Evolutionary conservation across 768 basidiomycete genomes (phyloP).

Genomic region (Leccinum arenicola): DNA sequence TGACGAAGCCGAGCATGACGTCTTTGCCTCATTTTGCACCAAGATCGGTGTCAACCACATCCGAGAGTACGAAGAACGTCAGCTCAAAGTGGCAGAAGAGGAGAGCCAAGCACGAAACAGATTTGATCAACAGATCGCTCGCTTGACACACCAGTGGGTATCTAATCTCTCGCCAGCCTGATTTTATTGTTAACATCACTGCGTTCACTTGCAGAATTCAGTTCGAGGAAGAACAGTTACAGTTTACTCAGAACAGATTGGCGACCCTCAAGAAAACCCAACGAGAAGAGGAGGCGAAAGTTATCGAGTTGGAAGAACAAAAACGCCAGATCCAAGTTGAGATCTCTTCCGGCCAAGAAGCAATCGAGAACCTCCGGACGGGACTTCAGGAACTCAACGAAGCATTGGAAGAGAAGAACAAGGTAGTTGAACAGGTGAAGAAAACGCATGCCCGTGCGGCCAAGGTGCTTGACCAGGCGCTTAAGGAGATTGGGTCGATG

Average conservation of each 20-base stretch:
- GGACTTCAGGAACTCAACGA: slow-evolving; percentile 64
- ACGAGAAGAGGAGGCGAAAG: slow-evolving; percentile 49
- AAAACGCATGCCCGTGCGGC: slow-evolving; percentile 64
- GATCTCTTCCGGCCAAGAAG: slow-evolving; percentile 53
- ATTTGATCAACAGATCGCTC: slow-evolving; percentile 82
- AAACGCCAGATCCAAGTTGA: slow-evolving; percentile 56
- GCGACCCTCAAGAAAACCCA: slow-evolving; percentile 50
- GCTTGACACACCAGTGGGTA: slow-evolving; percentile 77
- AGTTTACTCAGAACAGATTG: slow-evolving; percentile 61
- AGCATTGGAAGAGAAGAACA: slow-evolving; percentile 68
- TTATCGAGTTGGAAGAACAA: slow-evolving; percentile 52
- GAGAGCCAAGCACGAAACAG: slow-evolving; percentile 81
- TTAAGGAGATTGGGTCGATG: slow-evolving; percentile 86
- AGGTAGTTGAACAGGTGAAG: slow-evolving; percentile 74
- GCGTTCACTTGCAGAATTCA: slow-evolving; percentile 50
- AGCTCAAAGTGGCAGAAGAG: slow-evolving; percentile 83
- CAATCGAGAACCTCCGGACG: slow-evolving; percentile 54
- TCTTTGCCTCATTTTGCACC: slow-evolving; percentile 77
- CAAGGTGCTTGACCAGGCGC: slow-evolving; percentile 77
- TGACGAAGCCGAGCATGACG: slow-evolving; percentile 73
- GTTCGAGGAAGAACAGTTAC: slow-evolving; percentile 79
- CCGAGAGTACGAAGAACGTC: slow-evolving; percentile 90
- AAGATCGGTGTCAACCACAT: slow-evolving; percentile 79
- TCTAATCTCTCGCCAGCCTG: slow-evolving; percentile 18
- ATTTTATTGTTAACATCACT: slow-evolving; percentile 4